A percentile compares a stretch with the other conserved stretches of the same genome.
Conservation (phyloP, 352 stramenopile species). For the Globisporangium apiculatum region DNA sequence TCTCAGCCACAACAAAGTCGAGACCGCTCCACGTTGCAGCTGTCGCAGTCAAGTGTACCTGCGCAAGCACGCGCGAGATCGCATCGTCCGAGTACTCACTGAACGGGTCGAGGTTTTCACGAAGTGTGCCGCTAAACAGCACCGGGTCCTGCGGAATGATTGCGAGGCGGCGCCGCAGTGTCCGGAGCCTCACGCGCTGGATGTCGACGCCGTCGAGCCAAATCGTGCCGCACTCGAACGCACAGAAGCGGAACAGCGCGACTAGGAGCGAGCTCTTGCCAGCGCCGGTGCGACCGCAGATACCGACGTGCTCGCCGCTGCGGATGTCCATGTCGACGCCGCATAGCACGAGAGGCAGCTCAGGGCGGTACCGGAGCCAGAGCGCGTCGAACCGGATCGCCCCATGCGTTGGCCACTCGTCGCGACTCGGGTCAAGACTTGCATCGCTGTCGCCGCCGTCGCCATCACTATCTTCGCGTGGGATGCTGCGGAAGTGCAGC, state of each 20-base stretch:
- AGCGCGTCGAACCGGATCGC: constrained; percentile 25
- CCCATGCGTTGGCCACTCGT: constrained; percentile 9
- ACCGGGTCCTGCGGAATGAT: constrained; percentile 88
- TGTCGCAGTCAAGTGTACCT: not conserved
- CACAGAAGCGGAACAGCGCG: constrained; percentile 33
- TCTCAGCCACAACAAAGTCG: constrained; percentile 24
- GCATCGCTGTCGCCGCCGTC: constrained; percentile 29
- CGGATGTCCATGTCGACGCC: constrained; percentile 17
- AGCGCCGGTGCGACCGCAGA: constrained; percentile 28
- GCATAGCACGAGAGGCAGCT: constrained; percentile 25
- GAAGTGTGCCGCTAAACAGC: constrained; percentile 50
- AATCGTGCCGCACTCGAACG: constrained; percentile 38
- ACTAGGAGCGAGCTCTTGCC: constrained; percentile 31
- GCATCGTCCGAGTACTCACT: constrained; percentile 41
- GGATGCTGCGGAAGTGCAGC: constrained; percentile 24
- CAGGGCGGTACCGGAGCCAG: constrained; percentile 24
- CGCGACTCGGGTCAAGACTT: not conserved
- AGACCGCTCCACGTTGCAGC: not conserved
- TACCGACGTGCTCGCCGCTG: constrained; percentile 22
- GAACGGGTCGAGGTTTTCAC: constrained; percentile 1
- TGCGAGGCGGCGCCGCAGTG: constrained; percentile 24
- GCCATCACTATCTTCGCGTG: constrained; percentile 14
- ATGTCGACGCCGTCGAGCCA: constrained; percentile 86
- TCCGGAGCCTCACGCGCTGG: constrained; percentile 18
- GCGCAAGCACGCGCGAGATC: not conserved